Evolutionary conservation across 1,139 yeast species (phyloP).

Genomic region (Kluyveromyces marxianus): DNA sequence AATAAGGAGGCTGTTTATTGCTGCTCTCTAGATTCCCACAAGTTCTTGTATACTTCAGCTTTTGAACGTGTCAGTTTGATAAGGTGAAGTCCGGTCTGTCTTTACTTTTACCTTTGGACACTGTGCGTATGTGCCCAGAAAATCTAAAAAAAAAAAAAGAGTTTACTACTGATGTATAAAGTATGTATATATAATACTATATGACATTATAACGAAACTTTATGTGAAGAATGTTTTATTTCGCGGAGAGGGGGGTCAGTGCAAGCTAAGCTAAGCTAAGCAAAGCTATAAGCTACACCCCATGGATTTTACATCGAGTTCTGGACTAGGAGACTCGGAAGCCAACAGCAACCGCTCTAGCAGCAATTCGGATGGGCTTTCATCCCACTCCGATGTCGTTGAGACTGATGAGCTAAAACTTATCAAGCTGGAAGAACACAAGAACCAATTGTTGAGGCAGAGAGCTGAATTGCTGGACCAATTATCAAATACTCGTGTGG

Average conservation of each 20-base stretch:
- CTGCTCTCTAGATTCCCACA: neutral
- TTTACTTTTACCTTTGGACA: too few species aligned
- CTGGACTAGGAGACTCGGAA: slow-evolving; percentile 1
- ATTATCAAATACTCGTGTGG: neutral
- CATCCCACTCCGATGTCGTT: slow-evolving; percentile 1
- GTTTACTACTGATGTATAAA: too few species aligned
- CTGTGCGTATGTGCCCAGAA: too few species aligned
- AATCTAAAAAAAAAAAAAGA: too few species aligned
- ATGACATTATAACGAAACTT: too few species aligned
- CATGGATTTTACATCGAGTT: slow-evolving; percentile 7
- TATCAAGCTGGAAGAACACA: slow-evolving; percentile 4
- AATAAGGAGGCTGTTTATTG: neutral
- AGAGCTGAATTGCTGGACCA: slow-evolving; percentile 3
- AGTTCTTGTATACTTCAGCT: neutral
- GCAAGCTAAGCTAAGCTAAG: too few species aligned
- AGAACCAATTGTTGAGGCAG: slow-evolving; percentile 2
- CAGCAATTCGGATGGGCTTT: neutral
- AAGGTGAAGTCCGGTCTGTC: too few species aligned
- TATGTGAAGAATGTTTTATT: too few species aligned
- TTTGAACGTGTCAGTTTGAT: too few species aligned
- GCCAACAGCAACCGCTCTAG: neutral
- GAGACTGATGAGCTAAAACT: slow-evolving; percentile 6
- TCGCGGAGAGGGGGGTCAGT: too few species aligned
- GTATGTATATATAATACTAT: too few species aligned
- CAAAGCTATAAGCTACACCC: too few species aligned